These are phyloP conservation scores for Pluteus cervinus DNA, from an alignment of 768 basidiomycete genomes.

Conservation along the genomic window DNA sequence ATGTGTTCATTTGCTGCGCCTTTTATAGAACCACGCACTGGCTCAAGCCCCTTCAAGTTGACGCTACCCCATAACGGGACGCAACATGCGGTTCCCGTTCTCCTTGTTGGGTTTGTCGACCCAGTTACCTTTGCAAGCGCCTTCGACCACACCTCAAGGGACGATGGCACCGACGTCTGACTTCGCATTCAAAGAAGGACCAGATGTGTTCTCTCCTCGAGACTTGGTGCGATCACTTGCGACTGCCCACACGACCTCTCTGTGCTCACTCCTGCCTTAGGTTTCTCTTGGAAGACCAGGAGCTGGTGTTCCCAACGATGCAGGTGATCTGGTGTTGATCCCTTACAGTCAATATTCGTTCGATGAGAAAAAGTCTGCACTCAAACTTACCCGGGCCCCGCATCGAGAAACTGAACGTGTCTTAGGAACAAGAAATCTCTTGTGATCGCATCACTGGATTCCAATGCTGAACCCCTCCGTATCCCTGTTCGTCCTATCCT, in stretches of 20 bases:
- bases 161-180: slow-evolving; percentile 23
- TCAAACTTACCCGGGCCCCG: neutral
- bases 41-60: too few relatives aligned
- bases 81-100: slow-evolving; percentile 47
- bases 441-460: slow-evolving; percentile 53
- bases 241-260: neutral
- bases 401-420: neutral
- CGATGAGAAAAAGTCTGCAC: slow-evolving; percentile 63
- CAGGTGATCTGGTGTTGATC: slow-evolving; percentile 64
- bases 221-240: slow-evolving; percentile 38
- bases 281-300: slow-evolving; percentile 64
- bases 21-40: too few relatives aligned
- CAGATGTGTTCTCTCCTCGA: slow-evolving; percentile 62
- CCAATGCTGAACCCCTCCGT: slow-evolving; percentile 41
- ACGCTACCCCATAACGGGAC: neutral
- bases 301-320: slow-evolving; percentile 55
- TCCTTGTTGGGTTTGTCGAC: slow-evolving; percentile 48
- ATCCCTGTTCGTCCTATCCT: slow-evolving; percentile 36
- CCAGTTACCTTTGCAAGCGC: slow-evolving; percentile 42
- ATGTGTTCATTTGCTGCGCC: too few relatives aligned
- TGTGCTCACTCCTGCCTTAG: slow-evolving; percentile 13
- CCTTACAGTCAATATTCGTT: slow-evolving; percentile 66
- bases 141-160: slow-evolving; percentile 12
- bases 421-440: slow-evolving; percentile 67
- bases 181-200: slow-evolving; percentile 54